Percentiles rank a stretch among this genome's conserved stretches.
Conservation (phyloP, 2,329 filamentous ascomycete species). For the Periglandula ipomoeae region DNA sequence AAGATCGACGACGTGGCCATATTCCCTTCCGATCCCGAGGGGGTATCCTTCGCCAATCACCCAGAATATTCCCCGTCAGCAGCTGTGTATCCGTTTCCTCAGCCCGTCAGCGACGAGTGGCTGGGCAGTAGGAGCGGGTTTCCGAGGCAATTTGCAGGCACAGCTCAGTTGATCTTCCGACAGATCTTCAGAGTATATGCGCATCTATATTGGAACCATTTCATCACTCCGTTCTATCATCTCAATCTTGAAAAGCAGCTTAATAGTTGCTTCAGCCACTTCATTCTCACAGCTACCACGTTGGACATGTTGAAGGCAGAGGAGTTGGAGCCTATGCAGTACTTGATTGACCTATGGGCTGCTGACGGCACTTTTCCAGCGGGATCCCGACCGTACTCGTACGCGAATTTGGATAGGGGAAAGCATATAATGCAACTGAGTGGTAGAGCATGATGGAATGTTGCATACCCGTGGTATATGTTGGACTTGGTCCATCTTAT, state of each 20-base stretch:
- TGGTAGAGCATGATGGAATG: not conserved
- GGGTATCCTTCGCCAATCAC: slow-evolving; percentile 50
- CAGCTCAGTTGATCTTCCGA: slow-evolving; percentile 82
- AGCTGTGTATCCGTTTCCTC: slow-evolving; percentile 41
- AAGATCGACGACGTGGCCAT: slow-evolving; percentile 79
- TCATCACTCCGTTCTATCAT: slow-evolving; percentile 68
- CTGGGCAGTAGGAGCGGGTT: slow-evolving; percentile 83
- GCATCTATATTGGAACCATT: slow-evolving; percentile 93
- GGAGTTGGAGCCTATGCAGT: slow-evolving; percentile 87
- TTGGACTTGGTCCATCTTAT: too few species aligned
- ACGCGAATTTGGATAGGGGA: slow-evolving; percentile 37
- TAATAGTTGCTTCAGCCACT: slow-evolving; percentile 76
- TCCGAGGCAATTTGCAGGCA: slow-evolving; percentile 70
- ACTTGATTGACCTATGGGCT: slow-evolving; percentile 78
- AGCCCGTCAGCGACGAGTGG: slow-evolving; percentile 54
- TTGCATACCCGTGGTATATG: too few species aligned
- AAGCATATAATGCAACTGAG: slow-evolving; percentile 10
- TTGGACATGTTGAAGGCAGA: slow-evolving; percentile 71
- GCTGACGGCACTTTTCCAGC: slow-evolving; percentile 73
- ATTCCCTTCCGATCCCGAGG: slow-evolving; percentile 72
- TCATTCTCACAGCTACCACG: slow-evolving; percentile 65
- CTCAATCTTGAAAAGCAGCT: slow-evolving; percentile 65
- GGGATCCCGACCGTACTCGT: slow-evolving; percentile 52
- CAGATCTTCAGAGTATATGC: slow-evolving; percentile 97
- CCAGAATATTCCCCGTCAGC: slow-evolving; percentile 35